Evolutionary conservation across 1,284 basidiomycete genomes (phyloP).

Genomic region (Abortiporus biennis): DNA sequence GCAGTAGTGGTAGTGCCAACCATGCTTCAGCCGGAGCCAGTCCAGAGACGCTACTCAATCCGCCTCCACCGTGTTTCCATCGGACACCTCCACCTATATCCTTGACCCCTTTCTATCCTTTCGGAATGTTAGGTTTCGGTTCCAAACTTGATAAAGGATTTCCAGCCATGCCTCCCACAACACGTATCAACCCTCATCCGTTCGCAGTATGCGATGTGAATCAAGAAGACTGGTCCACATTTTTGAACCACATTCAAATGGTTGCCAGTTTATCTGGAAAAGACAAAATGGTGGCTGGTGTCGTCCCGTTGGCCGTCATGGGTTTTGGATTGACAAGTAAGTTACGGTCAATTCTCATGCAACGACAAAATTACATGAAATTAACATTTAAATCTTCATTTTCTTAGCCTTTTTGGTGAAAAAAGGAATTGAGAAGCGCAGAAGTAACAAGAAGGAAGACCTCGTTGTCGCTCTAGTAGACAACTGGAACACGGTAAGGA

Average conservation of each 20-base stretch:
- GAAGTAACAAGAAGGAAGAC: conserved; percentile 11
- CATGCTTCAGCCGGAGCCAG: too few relatives aligned
- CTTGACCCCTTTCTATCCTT: conserved; percentile 15
- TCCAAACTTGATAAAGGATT: conserved; percentile 15
- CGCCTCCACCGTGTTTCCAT: conserved; percentile 16
- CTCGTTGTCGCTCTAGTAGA: conserved; percentile 26
- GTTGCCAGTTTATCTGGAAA: conserved; percentile 12
- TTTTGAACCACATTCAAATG: conserved; percentile 16
- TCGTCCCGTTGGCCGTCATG: conserved; percentile 12
- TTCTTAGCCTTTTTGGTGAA: conserved; percentile 11
- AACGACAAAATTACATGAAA: too few relatives aligned
- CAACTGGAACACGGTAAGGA: conserved; percentile 31
- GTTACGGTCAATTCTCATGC: not conserved
- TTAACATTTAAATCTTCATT: not conserved
- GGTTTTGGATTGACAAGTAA: conserved; percentile 3
- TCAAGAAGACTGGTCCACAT: conserved; percentile 32
- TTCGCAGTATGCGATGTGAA: conserved; percentile 33
- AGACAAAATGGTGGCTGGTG: conserved; percentile 10
- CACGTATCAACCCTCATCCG: conserved; percentile 26
- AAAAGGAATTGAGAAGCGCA: conserved; percentile 12
- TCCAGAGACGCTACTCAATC: too few relatives aligned
- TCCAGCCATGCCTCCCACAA: conserved; percentile 10
- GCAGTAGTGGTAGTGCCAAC: too few relatives aligned
- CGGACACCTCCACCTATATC: conserved; percentile 14
- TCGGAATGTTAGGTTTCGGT: conserved; percentile 12